Base-by-base conservation (phyloP, 106 monocot species). In the Apostasia shenzhenica region DNA sequence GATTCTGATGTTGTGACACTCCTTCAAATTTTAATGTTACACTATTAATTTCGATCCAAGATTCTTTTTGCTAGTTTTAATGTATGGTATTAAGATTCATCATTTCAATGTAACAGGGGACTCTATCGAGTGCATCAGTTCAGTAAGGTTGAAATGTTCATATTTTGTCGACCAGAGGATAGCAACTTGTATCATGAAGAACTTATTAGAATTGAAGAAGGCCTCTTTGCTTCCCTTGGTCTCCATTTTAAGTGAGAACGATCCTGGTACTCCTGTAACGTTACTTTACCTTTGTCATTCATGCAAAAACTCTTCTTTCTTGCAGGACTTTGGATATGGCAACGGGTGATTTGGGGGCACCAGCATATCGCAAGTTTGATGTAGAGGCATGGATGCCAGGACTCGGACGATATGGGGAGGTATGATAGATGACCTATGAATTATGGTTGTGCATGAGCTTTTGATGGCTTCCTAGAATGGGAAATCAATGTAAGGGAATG, bases 381-480 rank as follows among this genome's bases (percentile, higher is more conserved):
- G 81, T 99, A 6, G 97, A 99, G 69, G 97, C 97, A 53, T 99
- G 92, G 97, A 99, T 99, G 97, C 92, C 97, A 40, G 97, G 97
- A 39, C 72, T 99, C 59, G 89, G 78, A 50, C 84, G 97, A 3
- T 99, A 90, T 60, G 97, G 97, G 8, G 97, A 99, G 92, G 97
- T 99, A 83, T 63, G 77, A 5, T 8, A 41, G 41, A 9, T 58
- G 5, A 51, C 4, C 4, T 48, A 14, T 26, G 26, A 26, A 26
- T 26, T 26, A 26, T 26, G 26, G 26, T 26, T 26, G 26, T 26
- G 26, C 26, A 26, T 26, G 26, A 26, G 26, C 26, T 26, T 26
- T 26, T 26, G 26, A 26, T 26, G 26, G 26, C 26, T 26, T 26
- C 26, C 26, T 26, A 26, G 26, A 26, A 26, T 26, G 26, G 26